Conservation (phyloP, 805 yeast genomes). For the Naumovozyma baii region DNA sequence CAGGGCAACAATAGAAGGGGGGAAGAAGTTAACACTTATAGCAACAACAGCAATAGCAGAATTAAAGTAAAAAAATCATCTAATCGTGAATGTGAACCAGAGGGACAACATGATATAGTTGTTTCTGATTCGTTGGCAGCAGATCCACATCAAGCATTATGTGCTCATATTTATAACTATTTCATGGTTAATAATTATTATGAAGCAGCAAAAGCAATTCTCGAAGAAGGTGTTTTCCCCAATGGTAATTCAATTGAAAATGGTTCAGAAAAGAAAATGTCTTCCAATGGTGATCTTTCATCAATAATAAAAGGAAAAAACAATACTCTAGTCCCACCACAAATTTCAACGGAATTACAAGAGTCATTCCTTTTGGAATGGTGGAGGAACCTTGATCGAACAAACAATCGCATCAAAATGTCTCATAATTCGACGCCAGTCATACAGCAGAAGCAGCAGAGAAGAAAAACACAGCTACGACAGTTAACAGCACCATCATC, state of each 20-base stretch:
- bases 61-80: background rate
- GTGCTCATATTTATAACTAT: constrained; percentile 43
- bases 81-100: constrained; percentile 2
- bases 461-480: no score
- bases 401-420: no score
- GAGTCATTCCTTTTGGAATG: constrained; percentile 45
- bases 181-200: constrained; percentile 35
- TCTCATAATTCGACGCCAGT: no score
- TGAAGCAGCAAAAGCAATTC: constrained; percentile 38
- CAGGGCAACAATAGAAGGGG: no score
- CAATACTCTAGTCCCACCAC: constrained; percentile 18
- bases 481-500: no score
- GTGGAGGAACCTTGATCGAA: constrained; percentile 44
- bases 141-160: constrained; percentile 37
- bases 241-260: constrained; percentile 17
- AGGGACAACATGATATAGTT: constrained; percentile 3
- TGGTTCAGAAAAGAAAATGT: constrained; percentile 31
- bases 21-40: no score
- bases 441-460: no score
- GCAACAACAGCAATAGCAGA: background rate
- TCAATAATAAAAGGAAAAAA: constrained; percentile 8
- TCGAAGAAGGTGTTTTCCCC: constrained; percentile 36
- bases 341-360: constrained; percentile 33
- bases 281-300: constrained; percentile 14
- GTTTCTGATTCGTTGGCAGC: constrained; percentile 36